phyloP scores from a whole-genome alignment of 495 filamentous ascomycete genomes.

The Aspergillus leporis region DNA sequence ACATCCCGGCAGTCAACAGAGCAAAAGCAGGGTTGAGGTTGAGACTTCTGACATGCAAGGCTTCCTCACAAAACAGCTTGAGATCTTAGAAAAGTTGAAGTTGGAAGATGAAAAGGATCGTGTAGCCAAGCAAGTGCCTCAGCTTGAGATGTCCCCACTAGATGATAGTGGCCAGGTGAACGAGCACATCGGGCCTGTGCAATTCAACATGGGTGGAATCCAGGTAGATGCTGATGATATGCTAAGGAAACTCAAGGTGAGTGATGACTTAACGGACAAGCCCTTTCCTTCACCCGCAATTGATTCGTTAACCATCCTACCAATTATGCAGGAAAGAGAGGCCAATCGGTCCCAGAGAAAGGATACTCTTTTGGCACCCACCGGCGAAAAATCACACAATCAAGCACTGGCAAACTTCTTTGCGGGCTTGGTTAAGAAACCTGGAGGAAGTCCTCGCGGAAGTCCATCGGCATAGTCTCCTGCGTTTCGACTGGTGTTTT shows the following conservation, averaged over 20 bases:
- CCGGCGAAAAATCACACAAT: slow-evolving; percentile 63
- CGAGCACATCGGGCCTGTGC: slow-evolving; percentile 92
- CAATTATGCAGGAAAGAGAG: slow-evolving; percentile 50
- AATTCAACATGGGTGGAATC: slow-evolving; percentile 97
- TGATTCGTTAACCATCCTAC: slow-evolving; percentile 16
- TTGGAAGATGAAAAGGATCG: slow-evolving; percentile 62
- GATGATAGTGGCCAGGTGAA: slow-evolving; percentile 63
- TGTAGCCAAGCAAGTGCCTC: slow-evolving; percentile 36
- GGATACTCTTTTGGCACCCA: slow-evolving; percentile 32
- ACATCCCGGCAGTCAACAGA: slow-evolving; percentile 46
- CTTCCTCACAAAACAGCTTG: slow-evolving; percentile 74
- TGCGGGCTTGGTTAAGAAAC: slow-evolving; percentile 62
- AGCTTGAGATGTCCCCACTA: slow-evolving; percentile 48
- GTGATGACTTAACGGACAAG: slow-evolving; percentile 12
- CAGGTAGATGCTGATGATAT: slow-evolving; percentile 97
- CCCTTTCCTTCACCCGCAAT: background rate
- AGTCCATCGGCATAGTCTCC: slow-evolving; percentile 38
- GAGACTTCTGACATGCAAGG: slow-evolving; percentile 73
- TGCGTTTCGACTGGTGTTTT: slow-evolving; percentile 10
- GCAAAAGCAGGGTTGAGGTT: slow-evolving; percentile 58
- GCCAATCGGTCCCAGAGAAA: slow-evolving; percentile 53
- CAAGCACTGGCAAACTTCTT: slow-evolving; percentile 71
- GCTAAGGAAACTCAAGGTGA: slow-evolving; percentile 82
- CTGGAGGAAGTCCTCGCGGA: slow-evolving; percentile 42
- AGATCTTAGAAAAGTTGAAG: slow-evolving; percentile 68